Evolutionary conservation across 2,329 filamentous ascomycete species (phyloP), one percentile per base, ranked within the genome.

Genomic region (Monilinia vaccinii-corymbosi): DNA sequence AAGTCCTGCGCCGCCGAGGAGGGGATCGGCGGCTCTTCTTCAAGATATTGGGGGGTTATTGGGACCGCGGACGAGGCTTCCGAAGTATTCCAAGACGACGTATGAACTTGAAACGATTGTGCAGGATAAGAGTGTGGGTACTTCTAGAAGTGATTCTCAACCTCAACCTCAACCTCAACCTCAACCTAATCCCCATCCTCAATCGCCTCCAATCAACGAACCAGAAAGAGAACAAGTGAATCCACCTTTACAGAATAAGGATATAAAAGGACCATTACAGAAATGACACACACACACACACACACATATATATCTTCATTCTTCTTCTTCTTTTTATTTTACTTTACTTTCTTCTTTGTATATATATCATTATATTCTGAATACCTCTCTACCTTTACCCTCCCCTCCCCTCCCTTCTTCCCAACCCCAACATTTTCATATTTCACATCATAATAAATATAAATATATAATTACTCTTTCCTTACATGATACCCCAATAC

Each of bases 41-140:
- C 81, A 83, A 63, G 83, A 86, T 64, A 69, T 85, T 1, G 79
- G 81, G 10, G 82, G 80, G 1, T 73, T 84, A 18, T 69, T 85
- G 6, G 74, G 73, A 3, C 77, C 81, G 63, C 69, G 64, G 64
- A 63, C 18, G 62, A 70, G 23, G 59, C 64, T 51, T 25, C 56
- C 59, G 23, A n/a, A 34, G 18, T 38, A 50, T 28, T 55, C 61
- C 2, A 60, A 65, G 45, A 47, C 31, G 14, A 63, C 63, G 5
- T 68, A 66, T 50, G 69, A 71, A 46, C 53, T 71, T 13, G 65
- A 71, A 53, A 68, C 67, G 0, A 70, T 71, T 14, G 50, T 52
- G 18, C 67, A 66, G 47, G 67, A 69, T 53, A 25, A 28, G 5
- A 25, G 11, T n/a, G 28, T 36, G 13, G 34, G 5, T 14, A 36